phyloP scores from a whole-genome alignment of 768 basidiomycete genomes.

The Suillus spraguei region DNA sequence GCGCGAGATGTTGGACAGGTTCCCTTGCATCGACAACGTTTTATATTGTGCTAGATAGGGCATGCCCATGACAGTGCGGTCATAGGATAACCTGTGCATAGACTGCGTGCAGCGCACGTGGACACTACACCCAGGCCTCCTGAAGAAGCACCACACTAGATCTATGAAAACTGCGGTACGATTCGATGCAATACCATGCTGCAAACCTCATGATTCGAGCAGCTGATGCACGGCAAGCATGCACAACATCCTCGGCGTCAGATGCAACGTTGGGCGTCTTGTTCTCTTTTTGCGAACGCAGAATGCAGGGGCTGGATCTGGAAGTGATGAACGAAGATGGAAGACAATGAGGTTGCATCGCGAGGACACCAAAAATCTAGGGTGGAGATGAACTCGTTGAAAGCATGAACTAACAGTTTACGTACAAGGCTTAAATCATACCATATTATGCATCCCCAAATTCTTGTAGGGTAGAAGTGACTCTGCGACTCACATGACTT shows the following conservation, averaged over 20 bases:
- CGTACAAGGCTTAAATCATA: not conserved
- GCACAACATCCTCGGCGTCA: not conserved
- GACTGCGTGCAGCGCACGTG: not conserved
- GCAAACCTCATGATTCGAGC: not conserved
- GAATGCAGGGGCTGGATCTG: not conserved
- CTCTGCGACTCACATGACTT: conserved; percentile 62
- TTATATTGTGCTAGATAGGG: not conserved
- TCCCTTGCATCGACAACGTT: not conserved
- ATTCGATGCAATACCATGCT: not conserved
- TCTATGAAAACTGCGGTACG: not conserved
- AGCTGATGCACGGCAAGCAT: not conserved
- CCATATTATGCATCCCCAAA: not conserved
- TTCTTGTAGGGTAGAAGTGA: conserved; percentile 20
- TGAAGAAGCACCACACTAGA: not conserved
- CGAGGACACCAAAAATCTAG: not conserved
- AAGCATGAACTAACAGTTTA: not conserved
- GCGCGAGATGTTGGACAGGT: too few species aligned
- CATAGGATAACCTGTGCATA: not conserved
- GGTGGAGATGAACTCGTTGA: not conserved
- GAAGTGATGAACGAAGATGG: not conserved
- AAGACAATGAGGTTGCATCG: not conserved
- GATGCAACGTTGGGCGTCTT: not conserved
- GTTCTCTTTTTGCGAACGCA: not conserved
- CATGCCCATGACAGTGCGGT: not conserved
- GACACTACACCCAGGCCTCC: not conserved